These are phyloP conservation scores for Moniliophthora roreri DNA, from an alignment of 1,284 basidiomycete species.

Conservation along the genomic window DNA sequence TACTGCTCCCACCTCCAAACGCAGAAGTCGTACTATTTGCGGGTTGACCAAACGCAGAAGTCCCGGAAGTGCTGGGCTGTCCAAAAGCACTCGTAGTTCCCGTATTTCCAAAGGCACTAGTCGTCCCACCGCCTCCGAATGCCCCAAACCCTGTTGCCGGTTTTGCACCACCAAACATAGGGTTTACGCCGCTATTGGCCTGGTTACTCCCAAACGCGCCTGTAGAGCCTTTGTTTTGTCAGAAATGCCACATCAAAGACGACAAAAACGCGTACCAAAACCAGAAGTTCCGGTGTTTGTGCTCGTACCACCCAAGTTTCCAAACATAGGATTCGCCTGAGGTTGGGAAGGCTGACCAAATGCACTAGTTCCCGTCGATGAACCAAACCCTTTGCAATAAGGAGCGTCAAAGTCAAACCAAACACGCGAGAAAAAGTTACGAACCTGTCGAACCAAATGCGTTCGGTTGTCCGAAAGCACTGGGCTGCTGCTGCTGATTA, in stretches of 20 bases:
- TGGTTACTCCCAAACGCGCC: slow-evolving; percentile 60
- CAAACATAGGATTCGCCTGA: slow-evolving; percentile 80
- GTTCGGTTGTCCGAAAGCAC: slow-evolving; percentile 49
- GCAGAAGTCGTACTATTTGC: slow-evolving; percentile 16
- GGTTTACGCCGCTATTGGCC: slow-evolving; percentile 35
- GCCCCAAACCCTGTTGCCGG: slow-evolving; percentile 69
- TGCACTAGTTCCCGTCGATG: slow-evolving; percentile 23
- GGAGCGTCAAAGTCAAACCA: slow-evolving; percentile 16
- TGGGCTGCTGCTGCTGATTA: slow-evolving; percentile 37
- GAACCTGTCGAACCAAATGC: slow-evolving; percentile 42
- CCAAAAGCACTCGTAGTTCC: slow-evolving; percentile 38
- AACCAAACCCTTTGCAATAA: slow-evolving; percentile 37
- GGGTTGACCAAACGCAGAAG: slow-evolving; percentile 34
- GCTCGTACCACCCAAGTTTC: slow-evolving; percentile 46
- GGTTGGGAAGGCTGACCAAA: slow-evolving; percentile 54
- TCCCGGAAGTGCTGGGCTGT: slow-evolving; percentile 29
- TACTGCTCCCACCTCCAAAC: slow-evolving; percentile 12
- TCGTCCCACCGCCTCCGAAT: slow-evolving; percentile 50
- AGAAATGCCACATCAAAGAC: slow-evolving; percentile 16
- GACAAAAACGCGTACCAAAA: slow-evolving; percentile 54
- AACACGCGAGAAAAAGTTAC: slow-evolving; percentile 25
- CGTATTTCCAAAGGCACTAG: slow-evolving; percentile 46
- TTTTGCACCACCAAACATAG: slow-evolving; percentile 63
- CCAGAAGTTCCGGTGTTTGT: slow-evolving; percentile 38
- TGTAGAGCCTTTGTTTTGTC: slow-evolving; percentile 25